Evolutionary conservation across 2,329 filamentous ascomycete genomes (phyloP), one percentile per base, ranked within the genome.

Genomic region (Beauveria scarabaeidicola): DNA sequence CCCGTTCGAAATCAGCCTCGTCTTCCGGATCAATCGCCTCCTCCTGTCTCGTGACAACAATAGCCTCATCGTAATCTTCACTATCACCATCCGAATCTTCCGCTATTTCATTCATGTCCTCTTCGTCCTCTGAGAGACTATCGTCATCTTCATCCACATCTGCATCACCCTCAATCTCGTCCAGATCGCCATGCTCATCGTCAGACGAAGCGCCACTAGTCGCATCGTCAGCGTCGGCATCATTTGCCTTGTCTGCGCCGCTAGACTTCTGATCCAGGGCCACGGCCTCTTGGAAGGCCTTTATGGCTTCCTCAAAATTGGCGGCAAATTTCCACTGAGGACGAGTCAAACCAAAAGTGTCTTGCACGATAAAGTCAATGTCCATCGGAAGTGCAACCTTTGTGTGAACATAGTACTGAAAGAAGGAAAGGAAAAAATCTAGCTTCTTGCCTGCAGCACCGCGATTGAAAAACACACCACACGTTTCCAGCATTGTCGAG

Each of bases 1-100:
- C 94, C 67, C 93, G 90, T 70, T 99, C 95, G 70, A 99, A 99
- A 46, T 99, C 94, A 7, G 93, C 94, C 69, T 99, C 94, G 44
- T 88, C 91, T 74, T 97, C 92, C 0, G 93, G 92, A 65, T 99
- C 92, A 60, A 92, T 82, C 66, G 93, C 84, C 70, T 97, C 91
- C 71, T 96, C 90, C 68, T 93, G 88, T 62, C 92, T 86, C 48
- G 91, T 95, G 52, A 99, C 93, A 47, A 97, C 83, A 65, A 97
- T 96, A 25, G 89, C 85, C 70, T 97, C 92, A 64, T 97, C 91
- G 10, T 87, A 88, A 23, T 59, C 48, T 44, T 87, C 86, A 32
- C 81, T 87, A 41, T 83, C 83, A 43, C 77, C 71, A 38, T 76
- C 75, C 3, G 80, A 83, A 15, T 74, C 74, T 9, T 78, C 75